Base-by-base conservation (phyloP, 345 rosid species). In the Crucihimalaya himalaica region DNA sequence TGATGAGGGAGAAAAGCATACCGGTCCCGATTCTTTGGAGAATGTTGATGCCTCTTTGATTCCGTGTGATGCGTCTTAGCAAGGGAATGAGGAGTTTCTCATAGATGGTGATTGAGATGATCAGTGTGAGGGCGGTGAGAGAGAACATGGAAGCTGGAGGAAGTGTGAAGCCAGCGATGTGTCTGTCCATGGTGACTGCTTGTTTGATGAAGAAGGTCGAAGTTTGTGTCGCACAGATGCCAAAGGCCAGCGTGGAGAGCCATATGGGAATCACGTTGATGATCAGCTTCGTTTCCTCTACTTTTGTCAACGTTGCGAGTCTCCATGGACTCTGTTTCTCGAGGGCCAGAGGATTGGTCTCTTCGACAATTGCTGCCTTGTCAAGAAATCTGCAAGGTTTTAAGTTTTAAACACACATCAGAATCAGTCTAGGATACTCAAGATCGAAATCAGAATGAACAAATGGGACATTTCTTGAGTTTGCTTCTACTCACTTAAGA, bases 21-120 rank as follows among this genome's bases (percentile, higher is more conserved):
- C 98, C 98, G 16, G 85, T 80, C 6, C 97, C 98, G 4, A 94
- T 89, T 79, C 98, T 88, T 56, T 94, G 96, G 61, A 91, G 97
- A 68, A 94, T 88, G 14, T 74, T 84, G 74, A 91, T 83, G 37
- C 97, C 98, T 25, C 97, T 78, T 74, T 89, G 93, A 11, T 80
- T 68, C 0, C 78, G 52, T 1, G 85, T 86, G 21, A 56, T 20
- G 46, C 67, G 73, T 52, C 84, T 78, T 27, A 82, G 71, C 5
- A 56, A 10, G 1, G 90, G 86, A 12, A 83, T 72, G 3, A 86
- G 78, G n/a, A 85, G 10, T 46, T 80, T 86, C 32, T 88, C 91
- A 27, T 88, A 86, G 16, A 77, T 0, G 48, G 57, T 50, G 39
- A 88, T 50, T 12, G 84, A 79, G 39, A 82, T 55, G 66, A 83